A percentile compares a stretch with the other conserved stretches of the same genome.
Evolutionary conservation across 2,329 filamentous ascomycete genomes (phyloP).

Genomic region (Aspergillus hortae): DNA sequence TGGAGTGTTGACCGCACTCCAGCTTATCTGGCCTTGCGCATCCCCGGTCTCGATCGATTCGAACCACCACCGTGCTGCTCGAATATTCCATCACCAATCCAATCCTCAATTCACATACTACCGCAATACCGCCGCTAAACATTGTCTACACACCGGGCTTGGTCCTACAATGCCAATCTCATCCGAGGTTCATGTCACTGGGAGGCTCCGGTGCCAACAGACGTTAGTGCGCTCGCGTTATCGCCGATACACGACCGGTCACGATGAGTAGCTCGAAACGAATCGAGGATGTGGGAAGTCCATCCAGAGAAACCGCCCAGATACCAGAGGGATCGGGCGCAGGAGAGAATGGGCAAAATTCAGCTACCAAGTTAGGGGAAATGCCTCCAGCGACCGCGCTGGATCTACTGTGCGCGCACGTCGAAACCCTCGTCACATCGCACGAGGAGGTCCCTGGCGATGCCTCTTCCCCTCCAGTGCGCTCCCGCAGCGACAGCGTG

Average conservation of each 20-base stretch:
- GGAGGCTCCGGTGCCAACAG: conserved; percentile 6
- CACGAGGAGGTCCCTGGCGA: conserved; percentile 59
- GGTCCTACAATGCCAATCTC: conserved; percentile 33
- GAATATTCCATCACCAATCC: neutral
- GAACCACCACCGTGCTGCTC: neutral
- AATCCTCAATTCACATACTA: neutral
- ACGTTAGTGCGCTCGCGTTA: conserved; percentile 15
- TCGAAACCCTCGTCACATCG: conserved; percentile 50
- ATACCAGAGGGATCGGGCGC: neutral
- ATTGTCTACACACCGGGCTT: conserved; percentile 9
- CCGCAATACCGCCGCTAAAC: neutral
- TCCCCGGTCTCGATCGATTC: too few relatives aligned
- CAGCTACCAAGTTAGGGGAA: conserved; percentile 53
- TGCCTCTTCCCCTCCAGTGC: conserved; percentile 53
- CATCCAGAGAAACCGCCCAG: neutral
- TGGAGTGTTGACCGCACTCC: too few relatives aligned
- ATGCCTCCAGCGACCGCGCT: conserved; percentile 72
- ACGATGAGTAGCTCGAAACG: conserved; percentile 19
- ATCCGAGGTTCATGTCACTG: conserved; percentile 6
- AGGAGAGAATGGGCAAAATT: neutral
- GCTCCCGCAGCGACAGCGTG: conserved; percentile 23
- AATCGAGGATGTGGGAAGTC: neutral
- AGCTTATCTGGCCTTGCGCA: too few relatives aligned
- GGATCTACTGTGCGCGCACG: conserved; percentile 68
- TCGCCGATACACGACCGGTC: conserved; percentile 10